Base-by-base conservation (phyloP, 805 yeast species). In the Schwanniomyces yamadae region DNA sequence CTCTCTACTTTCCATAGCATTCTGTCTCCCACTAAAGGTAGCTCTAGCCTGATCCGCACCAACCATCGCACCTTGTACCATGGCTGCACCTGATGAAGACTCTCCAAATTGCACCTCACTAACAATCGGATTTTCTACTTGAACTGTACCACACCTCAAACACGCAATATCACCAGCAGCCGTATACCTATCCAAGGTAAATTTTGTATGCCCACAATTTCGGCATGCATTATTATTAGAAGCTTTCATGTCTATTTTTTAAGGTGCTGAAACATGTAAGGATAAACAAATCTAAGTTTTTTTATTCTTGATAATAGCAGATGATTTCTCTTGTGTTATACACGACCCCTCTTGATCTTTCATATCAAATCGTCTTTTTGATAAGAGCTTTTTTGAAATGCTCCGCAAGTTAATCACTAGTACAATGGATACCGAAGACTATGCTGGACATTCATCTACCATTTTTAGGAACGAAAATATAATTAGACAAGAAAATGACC, bases 91-190 rank as follows among this genome's bases (percentile, higher is more conserved):
- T 17, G 83, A 74, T 13, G 95, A 74, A 2, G 90, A 75, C 54
- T 95, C 99, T 28, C 95, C 93, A 64, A 90, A 93, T 9, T 93
- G 85, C 36, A 95, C 93, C 56, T 93, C 99, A 6, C 95, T 81
- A 8, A 95, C 98, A 46, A 93, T 91, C 14, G 95, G 95, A 50
- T 88, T 85, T 54, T 90, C 98, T 45, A 88, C 95, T 39, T 77
- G 75, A 20, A 93, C 97, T 14, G 79, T 66, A 58, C 97, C 97
- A 77, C 99, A 93, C 22, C 62, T 57, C 25, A 73, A 68, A 68
- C 99, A 93, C 9, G 88, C 82, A 20, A 86, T 56, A 58, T 88
- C 96, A 2, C 84, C 82, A 4, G 90, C 78, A 3, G 61, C 52
- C 7, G 59, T 46, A 37, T 40, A 45, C 20, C 55, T 41, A 34